These are phyloP conservation scores for Carex sylvatica DNA, from an alignment of 202 grass and related monocot species.

Conservation along the genomic window DNA sequence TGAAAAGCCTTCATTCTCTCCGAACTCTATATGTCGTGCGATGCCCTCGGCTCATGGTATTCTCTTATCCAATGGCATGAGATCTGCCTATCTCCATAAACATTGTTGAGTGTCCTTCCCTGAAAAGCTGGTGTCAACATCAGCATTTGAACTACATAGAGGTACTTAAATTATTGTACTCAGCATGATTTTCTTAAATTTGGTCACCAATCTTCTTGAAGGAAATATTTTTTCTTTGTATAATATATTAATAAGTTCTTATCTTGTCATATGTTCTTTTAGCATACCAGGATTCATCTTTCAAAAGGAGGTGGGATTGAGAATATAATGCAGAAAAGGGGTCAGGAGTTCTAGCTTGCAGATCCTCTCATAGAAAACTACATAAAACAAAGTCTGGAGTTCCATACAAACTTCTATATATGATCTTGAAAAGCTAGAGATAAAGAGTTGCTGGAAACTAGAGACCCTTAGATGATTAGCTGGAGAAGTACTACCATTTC, in stretches of 20 bases:
- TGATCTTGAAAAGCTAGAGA: slow-evolving; percentile 32
- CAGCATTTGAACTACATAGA: not conserved
- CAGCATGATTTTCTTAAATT: not conserved
- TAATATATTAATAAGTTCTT: not conserved
- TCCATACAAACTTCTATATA: not conserved
- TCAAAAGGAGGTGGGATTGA: too few species aligned
- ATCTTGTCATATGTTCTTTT: not conserved
- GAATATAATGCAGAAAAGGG: too few species aligned
- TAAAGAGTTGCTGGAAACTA: slow-evolving; percentile 33
- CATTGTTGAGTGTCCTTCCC: not conserved
- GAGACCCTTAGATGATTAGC: slow-evolving; percentile 10
- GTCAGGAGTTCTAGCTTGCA: too few species aligned
- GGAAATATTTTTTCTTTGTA: not conserved
- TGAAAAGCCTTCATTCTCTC: not conserved
- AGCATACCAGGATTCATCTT: not conserved
- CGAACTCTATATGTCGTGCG: not conserved
- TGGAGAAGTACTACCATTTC: slow-evolving; percentile 3
- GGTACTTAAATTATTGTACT: not conserved
- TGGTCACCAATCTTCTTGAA: not conserved
- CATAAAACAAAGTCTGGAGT: not conserved
- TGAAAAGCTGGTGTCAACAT: not conserved
- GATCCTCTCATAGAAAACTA: slow-evolving; percentile 9
- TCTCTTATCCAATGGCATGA: not conserved
- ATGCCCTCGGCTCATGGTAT: slow-evolving; percentile 1
- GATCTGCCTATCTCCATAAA: not conserved